phyloP scores from a whole-genome alignment of 495 filamentous ascomycete species.

The Aspergillus steynii region DNA sequence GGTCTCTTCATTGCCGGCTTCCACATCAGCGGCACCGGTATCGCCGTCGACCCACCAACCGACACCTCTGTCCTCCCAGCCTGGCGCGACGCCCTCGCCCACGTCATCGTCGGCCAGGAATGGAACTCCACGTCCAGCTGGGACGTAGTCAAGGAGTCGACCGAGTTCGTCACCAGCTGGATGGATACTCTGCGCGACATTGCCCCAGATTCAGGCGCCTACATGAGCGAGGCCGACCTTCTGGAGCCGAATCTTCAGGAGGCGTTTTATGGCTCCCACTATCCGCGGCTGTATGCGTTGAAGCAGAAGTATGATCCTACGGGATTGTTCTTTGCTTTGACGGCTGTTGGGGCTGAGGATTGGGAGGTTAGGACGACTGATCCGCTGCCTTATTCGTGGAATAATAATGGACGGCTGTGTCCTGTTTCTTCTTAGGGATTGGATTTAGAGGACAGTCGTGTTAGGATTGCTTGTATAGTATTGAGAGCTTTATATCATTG shows the following conservation, averaged over 20 bases:
- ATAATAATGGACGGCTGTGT: constrained; percentile 40
- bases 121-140: constrained; percentile 24
- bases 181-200: constrained; percentile 52
- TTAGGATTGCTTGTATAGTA: neutral
- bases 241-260: constrained; percentile 63
- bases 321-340: constrained; percentile 55
- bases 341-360: constrained; percentile 54
- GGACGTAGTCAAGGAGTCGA: constrained; percentile 6
- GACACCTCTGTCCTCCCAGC: constrained; percentile 55
- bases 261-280: constrained; percentile 61
- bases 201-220: constrained; percentile 34
- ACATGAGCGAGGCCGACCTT: constrained; percentile 51
- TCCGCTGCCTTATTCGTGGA: constrained; percentile 27
- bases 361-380: constrained; percentile 41
- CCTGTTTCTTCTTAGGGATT: constrained; percentile 8
- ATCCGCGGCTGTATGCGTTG: constrained; percentile 47
- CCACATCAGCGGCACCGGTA: constrained; percentile 51
- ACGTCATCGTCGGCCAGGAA: constrained; percentile 45
- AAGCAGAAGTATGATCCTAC: constrained; percentile 59
- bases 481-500: neutral
- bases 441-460: neutral
- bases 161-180: constrained; percentile 19
- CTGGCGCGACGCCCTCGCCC: constrained; percentile 54
- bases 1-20: constrained; percentile 35
- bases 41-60: constrained; percentile 34